Base-by-base conservation (phyloP, 768 basidiomycete species). In the Phylloporus sp. region DNA sequence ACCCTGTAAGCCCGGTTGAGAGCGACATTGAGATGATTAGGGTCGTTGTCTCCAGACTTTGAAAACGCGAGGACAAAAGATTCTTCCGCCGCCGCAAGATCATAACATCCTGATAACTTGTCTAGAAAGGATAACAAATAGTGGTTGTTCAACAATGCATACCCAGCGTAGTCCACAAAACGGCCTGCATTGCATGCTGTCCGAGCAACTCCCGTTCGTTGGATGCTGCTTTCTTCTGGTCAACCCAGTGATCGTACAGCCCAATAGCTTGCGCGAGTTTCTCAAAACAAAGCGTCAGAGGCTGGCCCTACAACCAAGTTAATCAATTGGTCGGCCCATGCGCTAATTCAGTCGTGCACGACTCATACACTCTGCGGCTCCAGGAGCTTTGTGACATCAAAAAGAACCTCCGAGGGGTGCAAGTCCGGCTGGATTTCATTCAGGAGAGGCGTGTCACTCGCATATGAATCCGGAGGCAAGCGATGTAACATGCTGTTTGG, bases 361-460 rank as follows among this genome's bases (percentile, higher is more conserved):
- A 29, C 53, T 34, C 75, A 22, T 63, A 87, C 88, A 64, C 81
- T 79, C 61, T 77, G 70, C 10, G 85, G 80, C 36, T 82, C 78
- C 47, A 90, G 68, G n/a, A 91, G 75, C 65, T 91, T 91, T 62
- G 78, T 77, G 12, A 87, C 81, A 63, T 92, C 91, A 60, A 78
- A 85, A 36, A 92, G 74, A 34, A 91, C 75, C 64, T 92, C 90
- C 5, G 83, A 73, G 13, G 89, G 87, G 56, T 90, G 84, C 32
- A 88, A 72, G 59, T 87, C 80, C 5, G 85, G 79, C 60, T 91
- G 88, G 11, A 90, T 78, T 68, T 87, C 84, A 59, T 89, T 88
- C 23, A 91, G 63, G 41, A 73, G 62, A 23, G 79, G 82, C 58
- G 73, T 79, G 18, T 75, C 70, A 49, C 72, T 71, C 18, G 49